Evolutionary conservation across 2,329 filamentous ascomycete genomes (phyloP).

Genomic region (Colletotrichum scovillei): DNA sequence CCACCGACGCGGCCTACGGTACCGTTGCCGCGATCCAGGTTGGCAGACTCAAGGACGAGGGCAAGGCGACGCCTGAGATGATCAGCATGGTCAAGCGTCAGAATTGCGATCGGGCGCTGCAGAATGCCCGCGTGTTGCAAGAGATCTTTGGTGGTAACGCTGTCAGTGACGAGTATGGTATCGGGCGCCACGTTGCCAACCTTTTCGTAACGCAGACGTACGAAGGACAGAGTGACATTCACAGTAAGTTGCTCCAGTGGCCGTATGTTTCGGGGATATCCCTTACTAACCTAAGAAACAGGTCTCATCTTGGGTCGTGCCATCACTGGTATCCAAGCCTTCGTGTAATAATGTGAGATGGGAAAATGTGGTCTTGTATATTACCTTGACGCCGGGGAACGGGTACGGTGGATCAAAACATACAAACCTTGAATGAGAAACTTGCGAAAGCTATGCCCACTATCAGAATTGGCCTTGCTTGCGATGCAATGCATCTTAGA

Average conservation of each 20-base stretch:
- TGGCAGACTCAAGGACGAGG: constrained; percentile 90
- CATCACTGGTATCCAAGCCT: constrained; percentile 82
- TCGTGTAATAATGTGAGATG: constrained; percentile 62
- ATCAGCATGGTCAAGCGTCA: constrained; percentile 96
- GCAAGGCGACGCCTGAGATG: constrained; percentile 92
- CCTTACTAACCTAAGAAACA: constrained; percentile 44
- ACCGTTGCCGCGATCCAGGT: constrained; percentile 93
- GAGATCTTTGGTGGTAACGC: constrained; percentile 98
- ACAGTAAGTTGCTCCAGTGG: constrained; percentile 71
- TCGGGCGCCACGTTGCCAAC: constrained; percentile 95
- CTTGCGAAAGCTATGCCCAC: neutral
- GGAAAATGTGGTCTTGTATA: neutral
- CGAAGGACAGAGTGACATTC: constrained; percentile 98
- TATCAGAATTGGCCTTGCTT: neutral
- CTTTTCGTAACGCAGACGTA: constrained; percentile 98
- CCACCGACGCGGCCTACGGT: constrained; percentile 90
- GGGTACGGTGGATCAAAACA: neutral
- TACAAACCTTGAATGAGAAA: neutral
- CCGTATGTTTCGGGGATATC: neutral
- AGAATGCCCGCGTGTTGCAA: constrained; percentile 83
- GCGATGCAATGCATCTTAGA: neutral
- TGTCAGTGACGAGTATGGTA: constrained; percentile 96
- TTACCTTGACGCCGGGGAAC: neutral
- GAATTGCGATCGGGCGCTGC: constrained; percentile 92
- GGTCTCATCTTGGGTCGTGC: constrained; percentile 76